Percentiles rank a stretch among this genome's conserved stretches.
Evolutionary conservation across 1,139 yeast genomes (phyloP).

Genomic region (Hansenula sp.): DNA sequence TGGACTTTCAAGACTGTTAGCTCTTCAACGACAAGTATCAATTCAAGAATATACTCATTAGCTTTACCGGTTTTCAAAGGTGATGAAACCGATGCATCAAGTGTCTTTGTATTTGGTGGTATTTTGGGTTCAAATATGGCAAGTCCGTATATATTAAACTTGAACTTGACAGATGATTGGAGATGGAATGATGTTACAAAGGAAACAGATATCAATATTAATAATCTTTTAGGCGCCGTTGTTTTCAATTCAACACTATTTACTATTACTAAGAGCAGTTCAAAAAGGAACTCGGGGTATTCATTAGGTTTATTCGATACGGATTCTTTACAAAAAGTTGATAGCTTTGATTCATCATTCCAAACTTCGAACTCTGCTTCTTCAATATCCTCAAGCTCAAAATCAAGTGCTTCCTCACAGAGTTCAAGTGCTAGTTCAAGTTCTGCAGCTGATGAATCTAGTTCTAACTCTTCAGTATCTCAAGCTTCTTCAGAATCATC

Average conservation of each 20-base stretch:
- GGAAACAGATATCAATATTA: constrained; percentile 18
- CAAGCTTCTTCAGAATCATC: too few species aligned
- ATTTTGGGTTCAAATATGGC: constrained; percentile 32
- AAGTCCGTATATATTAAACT: constrained; percentile 37
- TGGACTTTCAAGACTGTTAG: constrained; percentile 50
- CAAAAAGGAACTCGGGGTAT: constrained; percentile 19
- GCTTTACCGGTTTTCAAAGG: constrained; percentile 39
- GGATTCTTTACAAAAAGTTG: constrained; percentile 20
- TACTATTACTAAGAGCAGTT: constrained; percentile 20
- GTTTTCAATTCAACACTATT: constrained; percentile 36
- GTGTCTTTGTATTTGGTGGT: constrained; percentile 37
- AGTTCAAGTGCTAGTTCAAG: not conserved
- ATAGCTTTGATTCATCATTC: not conserved
- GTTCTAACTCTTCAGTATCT: too few species aligned
- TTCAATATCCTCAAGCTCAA: not conserved
- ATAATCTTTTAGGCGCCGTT: constrained; percentile 33
- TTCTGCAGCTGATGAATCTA: not conserved
- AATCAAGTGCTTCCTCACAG: not conserved
- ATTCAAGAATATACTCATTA: constrained; percentile 44
- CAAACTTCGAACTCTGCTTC: not conserved
- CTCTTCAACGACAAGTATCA: constrained; percentile 29
- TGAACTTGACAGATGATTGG: constrained; percentile 41
- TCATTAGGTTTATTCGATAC: constrained; percentile 26
- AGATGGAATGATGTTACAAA: constrained; percentile 29
- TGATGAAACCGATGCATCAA: constrained; percentile 10